Percentiles rank a stretch among this genome's conserved stretches.
These are phyloP conservation scores for Dioscorea zingiberensis DNA, from an alignment of 106 monocot genomes.

Conservation along the genomic window DNA sequence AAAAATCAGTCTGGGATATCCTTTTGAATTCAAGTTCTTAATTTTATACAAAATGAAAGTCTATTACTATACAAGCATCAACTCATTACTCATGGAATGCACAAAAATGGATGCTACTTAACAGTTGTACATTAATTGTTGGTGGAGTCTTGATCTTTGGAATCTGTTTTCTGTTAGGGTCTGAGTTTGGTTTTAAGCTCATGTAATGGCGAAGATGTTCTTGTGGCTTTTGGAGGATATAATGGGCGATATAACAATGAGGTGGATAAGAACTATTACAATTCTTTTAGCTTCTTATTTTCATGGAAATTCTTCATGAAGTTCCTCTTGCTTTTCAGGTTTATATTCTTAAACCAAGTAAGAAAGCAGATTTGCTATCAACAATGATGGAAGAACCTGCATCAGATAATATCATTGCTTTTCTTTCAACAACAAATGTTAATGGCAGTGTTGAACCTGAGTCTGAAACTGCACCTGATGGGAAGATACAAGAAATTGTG, in stretches of 20 bases:
- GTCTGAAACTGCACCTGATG: slow-evolving; percentile 44
- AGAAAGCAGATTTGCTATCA: slow-evolving; percentile 36
- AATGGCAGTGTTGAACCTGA: slow-evolving; percentile 51
- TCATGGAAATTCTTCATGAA: neutral
- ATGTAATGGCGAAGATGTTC: slow-evolving; percentile 72
- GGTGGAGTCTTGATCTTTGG: neutral
- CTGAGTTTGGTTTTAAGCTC: slow-evolving; percentile 72
- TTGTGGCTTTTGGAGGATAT: slow-evolving; percentile 96
- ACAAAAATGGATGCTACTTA: no score
- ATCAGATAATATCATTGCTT: slow-evolving; percentile 17
- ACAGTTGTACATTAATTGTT: neutral
- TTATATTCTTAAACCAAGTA: slow-evolving; percentile 70
- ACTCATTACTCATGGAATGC: no score
- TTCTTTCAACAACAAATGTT: slow-evolving; percentile 26
- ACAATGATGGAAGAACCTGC: slow-evolving; percentile 19
- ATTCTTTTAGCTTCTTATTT: neutral
- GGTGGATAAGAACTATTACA: slow-evolving; percentile 22
- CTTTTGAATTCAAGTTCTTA: no score
- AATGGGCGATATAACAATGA: slow-evolving; percentile 92
- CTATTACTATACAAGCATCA: no score
- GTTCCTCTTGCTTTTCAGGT: slow-evolving; percentile 31
- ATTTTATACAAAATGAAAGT: no score
- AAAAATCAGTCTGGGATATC: no score
- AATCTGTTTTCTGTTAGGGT: slow-evolving; percentile 34
- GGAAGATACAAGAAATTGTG: slow-evolving; percentile 54